Base-by-base conservation (phyloP, 1,139 yeast genomes). In the Torulaspora globosa region DNA sequence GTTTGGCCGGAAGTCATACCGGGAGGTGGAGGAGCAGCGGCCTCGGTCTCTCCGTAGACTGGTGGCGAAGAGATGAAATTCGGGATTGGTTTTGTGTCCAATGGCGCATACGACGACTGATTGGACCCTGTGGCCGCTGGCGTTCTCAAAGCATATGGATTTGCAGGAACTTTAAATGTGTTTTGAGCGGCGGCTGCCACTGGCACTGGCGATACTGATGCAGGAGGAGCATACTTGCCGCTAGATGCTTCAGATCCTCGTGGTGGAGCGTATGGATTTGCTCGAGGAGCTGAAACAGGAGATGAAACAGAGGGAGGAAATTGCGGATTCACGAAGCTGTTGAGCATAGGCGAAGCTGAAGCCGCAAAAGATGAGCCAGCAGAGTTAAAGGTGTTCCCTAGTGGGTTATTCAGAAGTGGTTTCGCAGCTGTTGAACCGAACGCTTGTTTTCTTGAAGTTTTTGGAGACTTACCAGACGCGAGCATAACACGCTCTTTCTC, bases 401-500 rank as follows among this genome's bases (percentile, higher is more conserved):
- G 47, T 24, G 32, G 31, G 23, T 14, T 39, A 18, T 36, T 39
- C 5, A 38, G 16, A 9, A 32, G 18, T 6, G 47, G 39, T 26
- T 32, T 39, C 27, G 28, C 10, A 24, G 36, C 24, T n/a, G 30
- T 24, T 14, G 32, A 31, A 18, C 41, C 47, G 28, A 40, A 47
- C 46, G 44, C 48, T 15, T 42, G 33, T 30, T 42, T 47, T 28
- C 39, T 36, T 8, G 41, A 32, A 3, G 43, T 11, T 15, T 43
- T 16, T 28, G 41, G 26, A 39, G 57, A 23, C 41, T 59, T 56
- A 36, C 71, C 71, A n/a, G 70, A 64, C 7, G 95, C 95, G 57
- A 79, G 81, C 36, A 73, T 58, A 34, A 90, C 83, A 59, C 97
- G 81, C 54, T 87, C 94, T 66, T 82, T 84, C 59, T 87, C 96